Evolutionary conservation across 1,284 basidiomycete genomes (phyloP).

Genomic region (Cystobasidiaceae sp.): DNA sequence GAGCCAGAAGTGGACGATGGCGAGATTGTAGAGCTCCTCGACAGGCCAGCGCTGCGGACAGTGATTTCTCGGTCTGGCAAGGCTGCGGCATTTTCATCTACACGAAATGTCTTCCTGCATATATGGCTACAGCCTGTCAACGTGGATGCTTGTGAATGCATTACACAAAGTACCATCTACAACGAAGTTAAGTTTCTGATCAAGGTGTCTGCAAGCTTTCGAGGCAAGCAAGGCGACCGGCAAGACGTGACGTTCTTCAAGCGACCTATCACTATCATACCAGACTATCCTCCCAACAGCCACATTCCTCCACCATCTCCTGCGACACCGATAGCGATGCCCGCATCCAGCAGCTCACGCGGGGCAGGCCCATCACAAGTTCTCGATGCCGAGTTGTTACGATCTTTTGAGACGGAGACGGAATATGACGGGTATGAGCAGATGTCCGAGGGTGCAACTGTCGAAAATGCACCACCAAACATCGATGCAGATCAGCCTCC

Average conservation of each 20-base stretch:
- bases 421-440: conserved; percentile 33
- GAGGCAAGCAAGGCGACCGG: conserved; percentile 22
- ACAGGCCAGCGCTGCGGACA: conserved; percentile 6
- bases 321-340: neutral
- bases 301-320: neutral
- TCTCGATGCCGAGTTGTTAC: neutral
- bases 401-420: conserved; percentile 1
- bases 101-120: conserved; percentile 28
- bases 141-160: conserved; percentile 28
- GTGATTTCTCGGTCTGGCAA: conserved; percentile 29
- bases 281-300: conserved; percentile 9
- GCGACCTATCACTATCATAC: conserved; percentile 13
- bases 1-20: neutral
- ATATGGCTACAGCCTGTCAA: conserved; percentile 28
- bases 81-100: conserved; percentile 27
- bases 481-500: conserved; percentile 25
- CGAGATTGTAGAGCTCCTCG: conserved; percentile 11
- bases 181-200: conserved; percentile 20
- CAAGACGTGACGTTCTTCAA: conserved; percentile 24
- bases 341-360: neutral
- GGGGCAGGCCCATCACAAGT: neutral
- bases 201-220: neutral
- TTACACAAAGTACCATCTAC: conserved; percentile 30
- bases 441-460: conserved; percentile 5
- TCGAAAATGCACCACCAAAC: conserved; percentile 19